Evolutionary conservation across 352 stramenopile genomes (phyloP).

Genomic region (Phytopythium litorale): DNA sequence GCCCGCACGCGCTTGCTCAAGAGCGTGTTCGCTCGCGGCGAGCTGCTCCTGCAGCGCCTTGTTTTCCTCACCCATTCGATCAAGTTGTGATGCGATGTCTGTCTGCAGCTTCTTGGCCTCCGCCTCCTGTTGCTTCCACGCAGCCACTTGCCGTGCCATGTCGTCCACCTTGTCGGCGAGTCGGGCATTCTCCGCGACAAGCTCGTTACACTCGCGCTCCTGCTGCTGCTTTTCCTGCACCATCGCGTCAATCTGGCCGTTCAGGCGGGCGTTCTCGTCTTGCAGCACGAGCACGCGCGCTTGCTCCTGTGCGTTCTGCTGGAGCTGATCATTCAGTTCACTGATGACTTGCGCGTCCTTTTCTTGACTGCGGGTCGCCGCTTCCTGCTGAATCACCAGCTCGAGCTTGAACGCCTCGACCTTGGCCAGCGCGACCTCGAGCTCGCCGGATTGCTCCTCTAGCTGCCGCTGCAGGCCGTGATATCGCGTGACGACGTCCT

Average conservation of each 20-base stretch:
- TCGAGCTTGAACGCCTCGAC: conserved; percentile 56
- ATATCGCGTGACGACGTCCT: conserved; percentile 46
- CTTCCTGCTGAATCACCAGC: conserved; percentile 24
- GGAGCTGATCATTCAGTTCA: conserved; percentile 26
- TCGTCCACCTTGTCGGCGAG: conserved; percentile 37
- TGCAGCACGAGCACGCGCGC: conserved; percentile 41
- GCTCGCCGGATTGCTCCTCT: conserved; percentile 44
- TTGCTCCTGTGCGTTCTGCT: conserved; percentile 39
- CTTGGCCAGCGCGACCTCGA: conserved; percentile 38
- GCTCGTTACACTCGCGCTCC: conserved; percentile 27
- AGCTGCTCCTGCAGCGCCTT: conserved; percentile 3
- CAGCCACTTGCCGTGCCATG: conserved; percentile 35
- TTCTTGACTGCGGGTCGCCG: conserved; percentile 11
- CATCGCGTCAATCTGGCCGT: conserved; percentile 37
- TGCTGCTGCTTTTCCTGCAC: conserved; percentile 49
- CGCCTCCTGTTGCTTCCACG: conserved; percentile 49
- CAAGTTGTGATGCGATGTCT: conserved; percentile 53
- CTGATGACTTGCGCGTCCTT: conserved; percentile 25
- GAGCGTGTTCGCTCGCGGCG: not conserved
- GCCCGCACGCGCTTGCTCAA: not conserved
- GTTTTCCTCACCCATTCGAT: conserved; percentile 15
- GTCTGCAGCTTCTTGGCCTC: conserved; percentile 54
- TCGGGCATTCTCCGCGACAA: conserved; percentile 23
- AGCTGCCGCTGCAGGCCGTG: conserved; percentile 48
- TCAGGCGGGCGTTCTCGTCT: conserved; percentile 53